phyloP scores from a whole-genome alignment of 2,329 filamentous ascomycete genomes.

The Penicillium hesseltinei region DNA sequence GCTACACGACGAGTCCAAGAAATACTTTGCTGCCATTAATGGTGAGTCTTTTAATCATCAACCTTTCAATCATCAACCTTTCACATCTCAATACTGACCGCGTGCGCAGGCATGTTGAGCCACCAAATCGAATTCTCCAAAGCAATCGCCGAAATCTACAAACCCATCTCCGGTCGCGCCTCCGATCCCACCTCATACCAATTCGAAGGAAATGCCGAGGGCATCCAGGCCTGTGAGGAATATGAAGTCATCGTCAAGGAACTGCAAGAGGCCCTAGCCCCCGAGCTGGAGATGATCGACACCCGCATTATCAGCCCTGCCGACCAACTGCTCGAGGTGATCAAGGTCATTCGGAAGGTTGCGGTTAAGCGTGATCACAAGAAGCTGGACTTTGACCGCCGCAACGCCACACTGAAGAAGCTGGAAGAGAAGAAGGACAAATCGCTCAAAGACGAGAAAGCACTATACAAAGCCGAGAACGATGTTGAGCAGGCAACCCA shows the following conservation, averaged over 20 bases:
- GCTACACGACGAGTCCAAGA: conserved; percentile 93
- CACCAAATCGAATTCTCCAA: conserved; percentile 99
- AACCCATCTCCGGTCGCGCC: conserved; percentile 92
- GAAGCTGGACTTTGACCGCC: conserved; percentile 92
- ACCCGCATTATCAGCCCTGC: conserved; percentile 85
- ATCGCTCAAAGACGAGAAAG: conserved; percentile 93
- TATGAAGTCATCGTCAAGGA: conserved; percentile 91
- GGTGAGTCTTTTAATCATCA: conserved; percentile 45
- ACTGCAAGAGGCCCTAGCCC: conserved; percentile 79
- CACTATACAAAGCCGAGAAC: conserved; percentile 90
- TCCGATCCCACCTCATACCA: conserved; percentile 85
- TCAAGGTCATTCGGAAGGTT: conserved; percentile 92
- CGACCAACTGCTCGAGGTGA: conserved; percentile 87
- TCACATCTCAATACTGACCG: conserved; percentile 3
- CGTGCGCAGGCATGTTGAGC: conserved; percentile 71
- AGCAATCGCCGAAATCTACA: conserved; percentile 94
- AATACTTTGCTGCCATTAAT: conserved; percentile 97
- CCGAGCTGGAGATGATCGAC: conserved; percentile 98
- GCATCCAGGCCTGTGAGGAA: conserved; percentile 92
- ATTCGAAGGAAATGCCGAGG: conserved; percentile 83
- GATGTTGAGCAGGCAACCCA: conserved; percentile 89
- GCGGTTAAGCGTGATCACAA: conserved; percentile 92
- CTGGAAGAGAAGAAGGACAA: conserved; percentile 98
- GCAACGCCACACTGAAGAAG: conserved; percentile 81
- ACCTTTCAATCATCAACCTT: background rate